Percentiles rank a stretch among this genome's conserved stretches.
Evolutionary conservation across 1,284 basidiomycete species (phyloP).

Genomic region (Ustilago bromivora): DNA sequence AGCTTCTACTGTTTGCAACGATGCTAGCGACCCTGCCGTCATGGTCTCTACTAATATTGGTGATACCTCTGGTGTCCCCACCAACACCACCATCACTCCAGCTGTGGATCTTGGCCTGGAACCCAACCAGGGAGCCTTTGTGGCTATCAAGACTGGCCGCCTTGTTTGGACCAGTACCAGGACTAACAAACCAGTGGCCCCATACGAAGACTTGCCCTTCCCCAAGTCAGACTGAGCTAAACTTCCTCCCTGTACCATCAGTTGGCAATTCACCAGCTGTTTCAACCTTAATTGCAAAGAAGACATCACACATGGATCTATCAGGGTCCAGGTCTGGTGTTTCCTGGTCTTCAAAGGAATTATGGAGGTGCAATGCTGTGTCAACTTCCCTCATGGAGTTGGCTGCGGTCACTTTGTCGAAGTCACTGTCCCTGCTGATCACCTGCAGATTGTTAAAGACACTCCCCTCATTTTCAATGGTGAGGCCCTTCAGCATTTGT

Average conservation of each 20-base stretch:
- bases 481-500: background rate
- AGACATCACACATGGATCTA: background rate
- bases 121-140: no score
- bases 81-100: no score
- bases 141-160: no score
- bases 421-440: background rate
- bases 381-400: slow-evolving; percentile 2
- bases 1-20: no score
- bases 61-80: no score
- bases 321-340: background rate
- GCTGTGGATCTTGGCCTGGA: no score
- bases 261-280: slow-evolving; percentile 1
- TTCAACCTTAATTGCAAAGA: background rate
- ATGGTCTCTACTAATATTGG: no score
- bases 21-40: no score
- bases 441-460: no score
- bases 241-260: background rate
- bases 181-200: background rate
- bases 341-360: background rate
- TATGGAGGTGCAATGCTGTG: background rate
- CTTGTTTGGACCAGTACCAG: no score
- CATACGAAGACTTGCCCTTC: slow-evolving; percentile 3
- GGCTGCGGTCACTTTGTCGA: background rate
- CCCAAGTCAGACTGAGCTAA: background rate
- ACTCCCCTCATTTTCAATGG: background rate